These are phyloP conservation scores for Dalbergia cochinchinensis DNA, from an alignment of 306 rosid genomes.

Conservation along the genomic window DNA sequence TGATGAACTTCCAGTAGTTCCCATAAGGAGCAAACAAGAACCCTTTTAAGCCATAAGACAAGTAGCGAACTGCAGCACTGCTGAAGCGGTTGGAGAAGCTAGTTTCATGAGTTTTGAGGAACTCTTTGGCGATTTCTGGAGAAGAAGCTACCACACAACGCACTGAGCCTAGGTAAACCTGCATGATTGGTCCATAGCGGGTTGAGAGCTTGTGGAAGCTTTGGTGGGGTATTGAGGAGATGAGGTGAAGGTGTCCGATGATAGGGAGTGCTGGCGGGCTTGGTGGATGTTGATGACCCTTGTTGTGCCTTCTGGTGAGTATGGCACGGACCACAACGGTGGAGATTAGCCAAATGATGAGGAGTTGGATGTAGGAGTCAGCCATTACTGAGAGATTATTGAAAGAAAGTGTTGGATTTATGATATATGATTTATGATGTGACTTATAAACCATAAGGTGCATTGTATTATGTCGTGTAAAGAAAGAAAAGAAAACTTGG, in stretches of 20 bases:
- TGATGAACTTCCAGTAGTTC: conserved; percentile 67
- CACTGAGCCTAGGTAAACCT: conserved; percentile 56
- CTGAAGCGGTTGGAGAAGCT: conserved; percentile 52
- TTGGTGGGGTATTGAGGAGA: conserved; percentile 52
- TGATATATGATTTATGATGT: background rate
- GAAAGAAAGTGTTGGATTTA: background rate
- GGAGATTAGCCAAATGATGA: conserved; percentile 42
- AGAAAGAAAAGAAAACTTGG: too few species aligned
- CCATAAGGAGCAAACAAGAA: conserved; percentile 55
- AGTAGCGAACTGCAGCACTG: background rate
- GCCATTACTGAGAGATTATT: conserved; percentile 15
- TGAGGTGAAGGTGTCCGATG: conserved; percentile 60
- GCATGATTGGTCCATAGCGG: conserved; percentile 59
- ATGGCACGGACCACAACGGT: conserved; percentile 32
- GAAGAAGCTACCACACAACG: conserved; percentile 56
- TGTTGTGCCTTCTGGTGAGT: conserved; percentile 24
- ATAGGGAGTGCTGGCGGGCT: conserved; percentile 57
- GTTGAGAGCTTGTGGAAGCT: conserved; percentile 50
- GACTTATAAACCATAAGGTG: background rate
- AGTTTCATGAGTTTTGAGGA: conserved; percentile 58
- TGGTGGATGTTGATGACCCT: conserved; percentile 47
- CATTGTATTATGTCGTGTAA: too few species aligned
- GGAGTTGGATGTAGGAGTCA: conserved; percentile 16
- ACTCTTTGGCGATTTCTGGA: conserved; percentile 53
- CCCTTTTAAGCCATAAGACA: conserved; percentile 38